A percentile compares a stretch with the other conserved stretches of the same genome.
Evolutionary conservation across 2,329 filamentous ascomycete genomes (phyloP).

Genomic region (Cladosporium sp.): DNA sequence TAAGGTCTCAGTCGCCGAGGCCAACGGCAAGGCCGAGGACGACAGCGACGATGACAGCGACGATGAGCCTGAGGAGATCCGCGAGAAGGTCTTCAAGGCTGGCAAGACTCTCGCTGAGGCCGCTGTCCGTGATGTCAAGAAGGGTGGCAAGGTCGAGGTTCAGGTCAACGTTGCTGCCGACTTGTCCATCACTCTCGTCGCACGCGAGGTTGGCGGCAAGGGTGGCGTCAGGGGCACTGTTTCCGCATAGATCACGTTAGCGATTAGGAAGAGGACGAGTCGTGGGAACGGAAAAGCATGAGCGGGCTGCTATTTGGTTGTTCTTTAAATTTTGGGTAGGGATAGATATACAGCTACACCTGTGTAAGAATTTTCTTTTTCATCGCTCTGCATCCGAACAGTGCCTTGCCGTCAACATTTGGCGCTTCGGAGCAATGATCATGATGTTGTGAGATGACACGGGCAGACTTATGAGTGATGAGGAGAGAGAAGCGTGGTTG

Average conservation of each 20-base stretch:
- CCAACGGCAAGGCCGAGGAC: conserved; percentile 57
- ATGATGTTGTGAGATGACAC: too few relatives aligned
- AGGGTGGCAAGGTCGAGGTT: conserved; percentile 86
- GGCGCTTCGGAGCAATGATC: too few relatives aligned
- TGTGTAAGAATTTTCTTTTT: not conserved
- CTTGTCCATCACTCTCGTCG: conserved; percentile 72
- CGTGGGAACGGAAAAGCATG: not conserved
- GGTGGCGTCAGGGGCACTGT: conserved; percentile 66
- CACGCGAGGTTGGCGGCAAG: conserved; percentile 82
- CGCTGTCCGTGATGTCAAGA: conserved; percentile 77
- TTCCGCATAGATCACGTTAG: conserved; percentile 4
- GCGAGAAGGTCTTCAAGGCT: conserved; percentile 90
- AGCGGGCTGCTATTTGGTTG: not conserved
- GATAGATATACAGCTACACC: conserved; percentile 4
- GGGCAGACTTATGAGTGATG: too few relatives aligned
- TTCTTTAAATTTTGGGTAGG: not conserved
- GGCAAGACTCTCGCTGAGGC: conserved; percentile 80
- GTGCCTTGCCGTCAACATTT: too few relatives aligned
- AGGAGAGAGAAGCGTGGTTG: too few relatives aligned
- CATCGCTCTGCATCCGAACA: too few relatives aligned
- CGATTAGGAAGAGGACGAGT: not conserved
- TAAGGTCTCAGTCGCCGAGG: conserved; percentile 84
- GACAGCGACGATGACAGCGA: conserved; percentile 58
- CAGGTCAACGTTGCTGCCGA: conserved; percentile 84
- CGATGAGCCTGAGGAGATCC: conserved; percentile 81